Base-by-base conservation (phyloP, 1,284 basidiomycete genomes). In the Cryptococcus hybrid region DNA sequence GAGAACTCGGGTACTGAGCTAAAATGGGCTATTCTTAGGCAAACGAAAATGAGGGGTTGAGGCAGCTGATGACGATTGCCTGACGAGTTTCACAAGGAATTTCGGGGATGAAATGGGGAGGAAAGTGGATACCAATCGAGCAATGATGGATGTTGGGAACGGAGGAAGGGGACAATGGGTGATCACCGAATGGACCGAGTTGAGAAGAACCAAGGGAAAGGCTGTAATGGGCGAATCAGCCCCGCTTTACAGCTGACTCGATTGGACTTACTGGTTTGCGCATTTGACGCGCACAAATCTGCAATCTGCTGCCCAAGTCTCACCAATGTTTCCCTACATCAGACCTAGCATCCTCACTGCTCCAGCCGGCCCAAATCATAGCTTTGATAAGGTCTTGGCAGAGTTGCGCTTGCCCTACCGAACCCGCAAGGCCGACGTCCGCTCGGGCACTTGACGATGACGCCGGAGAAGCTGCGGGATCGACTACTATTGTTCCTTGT, bases 341-440 rank as follows among this genome's bases (percentile, higher is more conserved):
- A 0, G 51, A 60, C 6, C 60, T 48, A 7, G 60, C 34, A 1
- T 59, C 47, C 1, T 62, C 54, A 13, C 42, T 39, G 1, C 59
- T 56, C 73, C 73, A 75, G 9, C 62, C 69, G 13, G 68, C 62
- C 73, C 73, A 74, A 5, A 75, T 42, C 3, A 72, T 43, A 9
- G 72, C 70, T 59, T 66, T 67, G 24, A 74, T 52, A 37, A 75
- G 54, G 1, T 59, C 61, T 55, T 69, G 62, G 52, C 65, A 69
- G 3, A 71, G 62, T 13, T 67, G 61, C 8, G 70, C 70, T 34
- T 73, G 68, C 38, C 59, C 53, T 5, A 43, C 40, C 5, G 66
- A 65, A 18, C 68, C 67, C 5, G 57, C 54, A 35, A 55, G 54
- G 15, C 37, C 40, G 13, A 18, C 39, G 18, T 45, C 54, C 9